Conservation (phyloP, 1,284 basidiomycete species). For the Pseudomicrostroma phylloplanum region DNA sequence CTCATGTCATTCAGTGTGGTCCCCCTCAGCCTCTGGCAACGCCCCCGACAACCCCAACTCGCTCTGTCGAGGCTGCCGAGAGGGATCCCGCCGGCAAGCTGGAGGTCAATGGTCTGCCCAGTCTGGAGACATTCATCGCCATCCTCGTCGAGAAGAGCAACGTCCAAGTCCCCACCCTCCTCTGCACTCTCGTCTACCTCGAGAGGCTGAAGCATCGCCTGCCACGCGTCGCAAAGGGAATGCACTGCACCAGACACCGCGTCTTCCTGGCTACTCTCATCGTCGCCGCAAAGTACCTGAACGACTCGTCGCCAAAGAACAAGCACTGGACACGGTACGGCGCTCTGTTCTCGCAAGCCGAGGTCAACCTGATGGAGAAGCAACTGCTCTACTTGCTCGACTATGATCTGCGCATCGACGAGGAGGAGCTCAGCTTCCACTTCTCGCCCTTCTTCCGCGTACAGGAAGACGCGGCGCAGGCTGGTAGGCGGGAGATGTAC, state of each 20-base stretch:
- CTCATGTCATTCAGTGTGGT: slow-evolving; percentile 48
- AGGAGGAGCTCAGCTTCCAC: slow-evolving; percentile 48
- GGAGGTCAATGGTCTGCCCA: slow-evolving; percentile 57
- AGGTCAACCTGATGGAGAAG: slow-evolving; percentile 91
- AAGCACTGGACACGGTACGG: slow-evolving; percentile 68
- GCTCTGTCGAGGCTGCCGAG: slow-evolving; percentile 33
- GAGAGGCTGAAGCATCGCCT: slow-evolving; percentile 76
- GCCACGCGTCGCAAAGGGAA: slow-evolving; percentile 77
- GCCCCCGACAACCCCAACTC: slow-evolving; percentile 39
- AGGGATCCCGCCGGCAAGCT: slow-evolving; percentile 51
- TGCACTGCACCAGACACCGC: slow-evolving; percentile 86
- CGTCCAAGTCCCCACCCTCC: slow-evolving; percentile 83
- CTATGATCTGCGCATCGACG: slow-evolving; percentile 50
- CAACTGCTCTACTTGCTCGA: slow-evolving; percentile 56
- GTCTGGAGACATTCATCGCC: slow-evolving; percentile 79
- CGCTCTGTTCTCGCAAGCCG: slow-evolving; percentile 60
- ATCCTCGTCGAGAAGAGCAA: slow-evolving; percentile 77
- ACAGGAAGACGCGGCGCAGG: slow-evolving; percentile 41
- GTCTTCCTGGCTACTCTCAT: slow-evolving; percentile 93
- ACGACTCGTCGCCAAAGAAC: slow-evolving; percentile 83
- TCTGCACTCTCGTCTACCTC: slow-evolving; percentile 87
- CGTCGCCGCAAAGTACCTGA: slow-evolving; percentile 92
- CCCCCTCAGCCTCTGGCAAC: slow-evolving; percentile 31
- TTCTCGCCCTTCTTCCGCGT: slow-evolving; percentile 49
- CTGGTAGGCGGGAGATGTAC: slow-evolving; percentile 47